Conservation (phyloP, 164 flowering plant genomes). For the Dillenia suffruticosa region DNA sequence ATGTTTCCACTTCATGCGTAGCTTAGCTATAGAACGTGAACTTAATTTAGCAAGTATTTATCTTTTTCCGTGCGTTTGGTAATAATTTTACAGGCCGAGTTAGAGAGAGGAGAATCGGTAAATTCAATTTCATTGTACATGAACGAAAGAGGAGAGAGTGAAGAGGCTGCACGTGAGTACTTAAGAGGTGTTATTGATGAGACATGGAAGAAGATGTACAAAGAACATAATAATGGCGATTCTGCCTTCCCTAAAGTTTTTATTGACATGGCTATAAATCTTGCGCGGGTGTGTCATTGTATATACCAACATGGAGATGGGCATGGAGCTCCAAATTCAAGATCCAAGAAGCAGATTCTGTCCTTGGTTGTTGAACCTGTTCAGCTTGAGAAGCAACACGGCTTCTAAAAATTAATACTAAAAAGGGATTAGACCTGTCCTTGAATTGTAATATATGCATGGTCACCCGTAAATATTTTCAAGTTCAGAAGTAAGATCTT, state of each 20-base stretch:
- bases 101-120: slow-evolving; percentile 31
- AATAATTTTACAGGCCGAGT: slow-evolving; percentile 21
- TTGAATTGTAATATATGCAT: too few species aligned
- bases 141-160: slow-evolving; percentile 19
- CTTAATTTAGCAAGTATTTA: background rate
- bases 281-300: slow-evolving; percentile 32
- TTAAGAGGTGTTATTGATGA: slow-evolving; percentile 17
- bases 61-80: background rate
- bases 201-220: slow-evolving; percentile 34
- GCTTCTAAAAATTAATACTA: too few species aligned
- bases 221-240: background rate
- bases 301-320: slow-evolving; percentile 46
- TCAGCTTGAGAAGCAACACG: background rate
- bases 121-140: slow-evolving; percentile 32
- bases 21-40: too few species aligned
- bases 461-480: too few species aligned
- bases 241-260: slow-evolving; percentile 19
- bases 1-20: background rate
- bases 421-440: too few species aligned
- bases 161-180: slow-evolving; percentile 25
- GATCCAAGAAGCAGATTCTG: slow-evolving; percentile 1
- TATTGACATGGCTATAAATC: slow-evolving; percentile 17
- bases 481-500: too few species aligned
- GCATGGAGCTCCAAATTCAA: slow-evolving; percentile 29
- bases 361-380: slow-evolving; percentile 13